Evolutionary conservation across 805 yeast genomes (phyloP).

Genomic region (Debaryomyces maramus): DNA sequence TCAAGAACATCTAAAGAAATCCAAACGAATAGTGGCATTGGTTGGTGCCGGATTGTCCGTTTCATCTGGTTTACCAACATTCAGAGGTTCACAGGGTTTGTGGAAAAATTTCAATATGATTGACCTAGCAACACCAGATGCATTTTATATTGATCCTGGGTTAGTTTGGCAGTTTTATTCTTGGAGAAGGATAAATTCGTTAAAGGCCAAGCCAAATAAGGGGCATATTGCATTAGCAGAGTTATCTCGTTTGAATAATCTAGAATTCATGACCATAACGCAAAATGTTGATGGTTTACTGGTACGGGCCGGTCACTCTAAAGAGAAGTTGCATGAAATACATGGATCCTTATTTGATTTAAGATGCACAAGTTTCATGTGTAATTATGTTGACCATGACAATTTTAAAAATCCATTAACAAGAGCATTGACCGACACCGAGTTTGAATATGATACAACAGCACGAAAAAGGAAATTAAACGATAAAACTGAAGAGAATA

Average conservation of each 20-base stretch:
- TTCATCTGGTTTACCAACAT: slow-evolving; percentile 74
- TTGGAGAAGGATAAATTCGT: slow-evolving; percentile 62
- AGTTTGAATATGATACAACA: slow-evolving; percentile 31
- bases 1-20: slow-evolving; percentile 47
- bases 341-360: slow-evolving; percentile 79
- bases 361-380: slow-evolving; percentile 72
- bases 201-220: slow-evolving; percentile 65
- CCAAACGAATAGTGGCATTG: slow-evolving; percentile 56
- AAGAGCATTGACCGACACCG: slow-evolving; percentile 45
- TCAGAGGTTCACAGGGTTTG: slow-evolving; percentile 68
- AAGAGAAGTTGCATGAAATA: slow-evolving; percentile 56
- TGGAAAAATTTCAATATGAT: slow-evolving; percentile 79
- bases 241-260: slow-evolving; percentile 44
- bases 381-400: slow-evolving; percentile 58
- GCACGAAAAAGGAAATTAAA: slow-evolving; percentile 14
- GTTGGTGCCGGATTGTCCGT: slow-evolving; percentile 86
- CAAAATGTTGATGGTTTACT: slow-evolving; percentile 84
- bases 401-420: slow-evolving; percentile 62
- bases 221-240: slow-evolving; percentile 74
- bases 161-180: slow-evolving; percentile 90
- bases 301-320: slow-evolving; percentile 62
- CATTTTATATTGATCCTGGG: slow-evolving; percentile 79
- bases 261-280: slow-evolving; percentile 63
- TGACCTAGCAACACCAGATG: slow-evolving; percentile 90
- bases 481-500: slow-evolving; percentile 10